These are phyloP conservation scores for Talaromyces sp. DNA, from an alignment of 2,329 filamentous ascomycete genomes.

Conservation along the genomic window DNA sequence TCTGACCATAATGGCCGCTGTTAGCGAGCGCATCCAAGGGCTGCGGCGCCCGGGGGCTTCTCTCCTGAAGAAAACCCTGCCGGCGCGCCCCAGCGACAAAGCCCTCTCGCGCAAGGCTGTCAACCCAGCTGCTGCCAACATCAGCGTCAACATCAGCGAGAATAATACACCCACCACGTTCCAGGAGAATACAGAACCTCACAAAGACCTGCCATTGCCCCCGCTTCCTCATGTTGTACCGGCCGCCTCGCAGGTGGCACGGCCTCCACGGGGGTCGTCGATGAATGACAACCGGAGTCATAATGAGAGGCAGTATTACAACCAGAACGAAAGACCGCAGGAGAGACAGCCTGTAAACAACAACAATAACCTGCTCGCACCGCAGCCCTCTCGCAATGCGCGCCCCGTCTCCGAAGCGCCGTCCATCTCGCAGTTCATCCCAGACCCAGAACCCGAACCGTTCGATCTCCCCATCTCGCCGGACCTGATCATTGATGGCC, in stretches of 20 bases:
- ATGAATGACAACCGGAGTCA: not conserved
- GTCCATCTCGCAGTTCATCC: constrained; percentile 28
- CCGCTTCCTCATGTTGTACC: not conserved
- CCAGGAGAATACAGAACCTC: too few species aligned
- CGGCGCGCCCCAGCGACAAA: constrained; percentile 8
- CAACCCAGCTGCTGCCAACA: not conserved
- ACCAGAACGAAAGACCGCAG: not conserved
- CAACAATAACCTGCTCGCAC: not conserved
- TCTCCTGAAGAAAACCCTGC: constrained; percentile 10
- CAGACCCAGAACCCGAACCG: constrained; percentile 24
- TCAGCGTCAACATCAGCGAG: not conserved
- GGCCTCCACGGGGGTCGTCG: constrained; percentile 3
- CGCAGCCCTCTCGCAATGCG: not conserved
- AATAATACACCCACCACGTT: too few species aligned
- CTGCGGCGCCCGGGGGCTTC: constrained; percentile 13
- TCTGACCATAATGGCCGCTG: constrained; percentile 3
- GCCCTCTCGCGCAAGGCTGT: constrained; percentile 10
- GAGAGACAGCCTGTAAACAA: not conserved
- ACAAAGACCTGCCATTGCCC: not conserved
- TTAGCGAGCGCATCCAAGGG: constrained; percentile 12
- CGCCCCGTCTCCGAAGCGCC: constrained; percentile 17
- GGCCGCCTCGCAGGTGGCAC: not conserved
- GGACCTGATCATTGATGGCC: not conserved
- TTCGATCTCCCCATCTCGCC: not conserved
- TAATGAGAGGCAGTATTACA: not conserved